Percentiles rank a stretch among this genome's conserved stretches.
These are phyloP conservation scores for Claviceps monticola DNA, from an alignment of 2,329 filamentous ascomycete genomes.

Conservation along the genomic window DNA sequence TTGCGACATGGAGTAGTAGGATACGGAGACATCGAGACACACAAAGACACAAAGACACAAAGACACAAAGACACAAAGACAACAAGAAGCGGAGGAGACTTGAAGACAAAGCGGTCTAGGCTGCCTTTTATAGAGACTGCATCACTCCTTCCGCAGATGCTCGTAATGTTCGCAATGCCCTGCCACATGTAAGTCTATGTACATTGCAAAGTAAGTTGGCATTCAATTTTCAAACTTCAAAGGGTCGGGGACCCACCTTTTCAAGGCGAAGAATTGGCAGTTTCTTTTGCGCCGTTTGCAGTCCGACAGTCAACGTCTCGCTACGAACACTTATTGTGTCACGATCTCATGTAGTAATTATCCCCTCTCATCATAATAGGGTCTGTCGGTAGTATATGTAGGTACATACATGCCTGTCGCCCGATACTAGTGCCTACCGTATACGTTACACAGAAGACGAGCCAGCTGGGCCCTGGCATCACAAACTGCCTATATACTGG, in stretches of 20 bases:
- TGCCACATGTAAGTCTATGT: not conserved
- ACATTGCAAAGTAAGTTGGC: slow-evolving; percentile 8
- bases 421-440: no score
- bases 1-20: not conserved
- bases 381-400: no score
- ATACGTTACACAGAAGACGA: no score
- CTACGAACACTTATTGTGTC: not conserved
- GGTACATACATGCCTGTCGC: no score
- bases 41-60: no score
- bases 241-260: slow-evolving; percentile 2
- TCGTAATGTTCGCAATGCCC: not conserved
- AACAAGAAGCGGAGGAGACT: no score
- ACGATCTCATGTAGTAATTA: not conserved
- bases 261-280: not conserved
- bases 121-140: slow-evolving; percentile 6
- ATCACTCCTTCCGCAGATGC: slow-evolving; percentile 1
- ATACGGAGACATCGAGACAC: no score
- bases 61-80: no score
- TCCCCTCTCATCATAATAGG: no score
- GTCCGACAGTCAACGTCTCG: not conserved
- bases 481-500: no score
- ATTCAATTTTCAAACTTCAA: not conserved
- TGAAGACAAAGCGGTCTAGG: not conserved
- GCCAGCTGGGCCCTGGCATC: no score
- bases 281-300: not conserved